These are phyloP conservation scores for Lactifluus pinguis DNA, from an alignment of 768 basidiomycete species.

Conservation along the genomic window DNA sequence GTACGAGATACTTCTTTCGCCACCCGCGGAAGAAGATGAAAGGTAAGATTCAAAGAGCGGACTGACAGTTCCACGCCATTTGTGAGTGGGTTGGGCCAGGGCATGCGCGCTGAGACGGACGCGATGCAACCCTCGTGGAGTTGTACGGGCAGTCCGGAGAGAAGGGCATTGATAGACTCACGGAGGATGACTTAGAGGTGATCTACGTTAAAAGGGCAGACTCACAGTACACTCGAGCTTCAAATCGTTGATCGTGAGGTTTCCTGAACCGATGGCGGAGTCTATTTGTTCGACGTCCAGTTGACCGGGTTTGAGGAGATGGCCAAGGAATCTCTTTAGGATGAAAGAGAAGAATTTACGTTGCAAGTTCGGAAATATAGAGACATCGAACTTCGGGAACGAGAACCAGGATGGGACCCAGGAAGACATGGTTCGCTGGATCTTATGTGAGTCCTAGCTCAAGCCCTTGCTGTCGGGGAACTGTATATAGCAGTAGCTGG, in stretches of 20 bases:
- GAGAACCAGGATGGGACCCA: conserved; percentile 38
- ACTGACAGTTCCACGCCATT: conserved; percentile 64
- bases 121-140: conserved; percentile 67
- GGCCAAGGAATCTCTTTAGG: conserved; percentile 74
- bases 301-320: conserved; percentile 82
- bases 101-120: conserved; percentile 68
- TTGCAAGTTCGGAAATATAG: conserved; percentile 67
- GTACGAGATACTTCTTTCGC: conserved; percentile 19
- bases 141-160: conserved; percentile 55
- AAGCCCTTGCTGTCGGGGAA: not conserved
- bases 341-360: conserved; percentile 84
- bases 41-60: conserved; percentile 58
- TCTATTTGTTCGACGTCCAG: conserved; percentile 82
- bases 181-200: conserved; percentile 17
- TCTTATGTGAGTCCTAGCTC: not conserved
- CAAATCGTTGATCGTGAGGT: conserved; percentile 76
- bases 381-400: conserved; percentile 56
- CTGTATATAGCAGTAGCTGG: not conserved
- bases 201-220: conserved; percentile 18
- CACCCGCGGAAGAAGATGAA: conserved; percentile 34
- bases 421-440: conserved; percentile 24
- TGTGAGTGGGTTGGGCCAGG: conserved; percentile 78
- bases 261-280: conserved; percentile 87
- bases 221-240: conserved; percentile 69
- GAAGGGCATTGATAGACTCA: conserved; percentile 71